Base-by-base conservation (phyloP, 108 stramenopile species). In the Aurantiochytrium sp. region DNA sequence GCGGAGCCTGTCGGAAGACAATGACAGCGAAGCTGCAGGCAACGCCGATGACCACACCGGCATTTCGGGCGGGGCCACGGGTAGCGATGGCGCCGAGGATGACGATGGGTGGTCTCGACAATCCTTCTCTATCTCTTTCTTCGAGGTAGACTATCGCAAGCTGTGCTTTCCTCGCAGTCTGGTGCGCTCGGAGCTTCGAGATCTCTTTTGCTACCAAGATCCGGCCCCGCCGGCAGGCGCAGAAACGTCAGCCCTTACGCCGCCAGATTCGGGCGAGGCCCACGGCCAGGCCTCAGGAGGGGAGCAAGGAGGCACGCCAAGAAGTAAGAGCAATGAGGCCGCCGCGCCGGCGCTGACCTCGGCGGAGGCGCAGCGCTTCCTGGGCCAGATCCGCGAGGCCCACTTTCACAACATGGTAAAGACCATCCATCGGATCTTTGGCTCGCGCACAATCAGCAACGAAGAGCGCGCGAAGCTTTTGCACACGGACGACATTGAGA, bases 401-500 rank as follows among this genome's bases (percentile, higher is more conserved):
- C 73, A 81, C 45, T 81, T 81, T 41, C 32, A 81, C 45, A 48
- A 81, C 73, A 81, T 81, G 73, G 39, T 81, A 6, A 6, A 22
- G 19, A 81, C 73, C 45, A 48, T 81, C 27, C 73, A 81, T 48
- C 45, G 73, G 3, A 48, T 81, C 39, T 81, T 81, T 48, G 73
- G 19, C 17, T 41, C 73, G 21, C 12, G 19, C 19, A 24, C 17
- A 12, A 27, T 65, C 19, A 42, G 27, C 12, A 48, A 39, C 10
- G 73, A 81, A 24, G 45, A 48, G 32, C 42, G 39, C 12, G 42
- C 73, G n/a, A 48, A 81, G 8, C 42, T 81, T 21, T 27, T 81
- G 45, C 73, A 81, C 3, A 41, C 73, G n/a, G 73, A 48, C n/a
- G 73, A 81, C 73, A 48, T 81, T 42, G 73, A 81, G 3, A 81